Evolutionary conservation across 768 basidiomycete genomes (phyloP).

Genomic region (Floccularia luteovirens): DNA sequence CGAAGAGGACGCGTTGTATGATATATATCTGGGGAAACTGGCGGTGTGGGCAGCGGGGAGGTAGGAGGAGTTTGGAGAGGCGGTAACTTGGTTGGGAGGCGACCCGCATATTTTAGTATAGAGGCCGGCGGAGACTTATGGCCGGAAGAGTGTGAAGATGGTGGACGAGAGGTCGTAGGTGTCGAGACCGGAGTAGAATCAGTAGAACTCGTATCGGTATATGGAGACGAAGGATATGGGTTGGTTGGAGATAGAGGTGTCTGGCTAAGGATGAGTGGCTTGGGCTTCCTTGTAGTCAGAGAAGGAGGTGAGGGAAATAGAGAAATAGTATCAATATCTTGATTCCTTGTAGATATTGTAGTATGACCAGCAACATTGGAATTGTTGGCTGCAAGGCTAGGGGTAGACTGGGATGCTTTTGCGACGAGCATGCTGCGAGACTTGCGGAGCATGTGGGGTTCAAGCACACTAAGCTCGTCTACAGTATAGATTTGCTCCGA

Average conservation of each 20-base stretch:
- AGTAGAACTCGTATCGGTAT: conserved; percentile 16
- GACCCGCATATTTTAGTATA: conserved; percentile 12
- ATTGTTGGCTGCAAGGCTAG: neutral
- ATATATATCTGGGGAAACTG: conserved; percentile 11
- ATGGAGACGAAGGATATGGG: conserved; percentile 23
- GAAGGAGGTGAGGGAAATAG: conserved; percentile 33
- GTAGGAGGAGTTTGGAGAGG: conserved; percentile 26
- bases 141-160: conserved; percentile 6
- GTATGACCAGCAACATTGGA: conserved; percentile 3
- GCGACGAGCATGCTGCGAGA: too few species aligned
- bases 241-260: conserved; percentile 17
- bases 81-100: conserved; percentile 17
- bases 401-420: too few species aligned
- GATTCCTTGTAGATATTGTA: neutral
- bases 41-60: conserved; percentile 27
- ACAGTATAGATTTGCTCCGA: too few species aligned
- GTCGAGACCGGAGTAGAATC: conserved; percentile 37
- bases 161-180: conserved; percentile 26
- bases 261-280: conserved; percentile 28
- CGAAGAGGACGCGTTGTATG: conserved; percentile 8
- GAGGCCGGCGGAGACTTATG: conserved; percentile 12
- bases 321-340: conserved; percentile 14
- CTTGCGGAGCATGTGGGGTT: too few species aligned
- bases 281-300: conserved; percentile 26
- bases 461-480: too few species aligned